These are phyloP conservation scores for Chlorella sorokiniana DNA, from an alignment of 139 green algal species.

Conservation along the genomic window DNA sequence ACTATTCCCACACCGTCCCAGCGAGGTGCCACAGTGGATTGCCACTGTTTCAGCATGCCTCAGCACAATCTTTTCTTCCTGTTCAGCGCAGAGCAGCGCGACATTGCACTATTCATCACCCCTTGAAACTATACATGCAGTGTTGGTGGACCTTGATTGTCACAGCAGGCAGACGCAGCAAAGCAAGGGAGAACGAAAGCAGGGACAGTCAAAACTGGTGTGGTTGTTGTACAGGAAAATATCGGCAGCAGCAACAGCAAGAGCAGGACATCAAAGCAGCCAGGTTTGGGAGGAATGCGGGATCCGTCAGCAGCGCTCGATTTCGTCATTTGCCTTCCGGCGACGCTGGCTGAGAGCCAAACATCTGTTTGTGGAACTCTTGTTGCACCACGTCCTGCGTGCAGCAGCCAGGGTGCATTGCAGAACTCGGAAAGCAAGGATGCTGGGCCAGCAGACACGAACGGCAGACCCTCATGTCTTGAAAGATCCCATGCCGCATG, in stretches of 20 bases:
- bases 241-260: not conserved
- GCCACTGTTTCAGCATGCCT: not conserved
- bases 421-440: not conserved
- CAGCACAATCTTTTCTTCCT: not conserved
- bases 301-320: too few species aligned
- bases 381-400: slow-evolving; percentile 28
- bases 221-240: not conserved
- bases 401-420: not conserved
- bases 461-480: not conserved
- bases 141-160: not conserved
- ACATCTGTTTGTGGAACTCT: slow-evolving; percentile 27
- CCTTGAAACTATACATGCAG: not conserved
- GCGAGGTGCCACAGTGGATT: too few species aligned
- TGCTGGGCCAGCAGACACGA: not conserved
- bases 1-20: too few species aligned
- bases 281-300: too few species aligned
- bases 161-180: not conserved
- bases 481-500: not conserved
- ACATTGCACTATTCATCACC: not conserved
- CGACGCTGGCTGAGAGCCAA: not conserved
- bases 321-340: not conserved
- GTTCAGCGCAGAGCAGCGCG: not conserved
- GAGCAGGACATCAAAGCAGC: too few species aligned
- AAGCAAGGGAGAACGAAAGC: not conserved
- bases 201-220: not conserved